Percentiles rank a stretch among this genome's conserved stretches.
phyloP scores from a whole-genome alignment of 371 early-diverging fungal genomes.

The Circinella umbellata region DNA sequence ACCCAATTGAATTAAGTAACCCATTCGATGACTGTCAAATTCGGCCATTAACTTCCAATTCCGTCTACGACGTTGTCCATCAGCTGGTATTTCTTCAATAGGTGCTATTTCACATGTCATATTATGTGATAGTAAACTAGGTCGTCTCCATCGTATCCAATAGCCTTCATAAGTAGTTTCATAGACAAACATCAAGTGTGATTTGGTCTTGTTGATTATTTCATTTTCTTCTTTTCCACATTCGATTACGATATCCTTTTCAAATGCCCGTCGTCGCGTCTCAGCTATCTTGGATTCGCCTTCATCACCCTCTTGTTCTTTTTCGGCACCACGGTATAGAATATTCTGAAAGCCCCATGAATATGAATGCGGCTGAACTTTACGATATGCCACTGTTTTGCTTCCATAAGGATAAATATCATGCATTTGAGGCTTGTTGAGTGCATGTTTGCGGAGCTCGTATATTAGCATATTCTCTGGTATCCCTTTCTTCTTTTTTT shows the following conservation, averaged over 20 bases:
- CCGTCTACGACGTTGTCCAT: constrained; percentile 10
- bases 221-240: constrained; percentile 31
- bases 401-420: constrained; percentile 40
- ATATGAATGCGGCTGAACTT: constrained; percentile 53
- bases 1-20: constrained; percentile 48
- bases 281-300: constrained; percentile 38
- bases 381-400: constrained; percentile 40
- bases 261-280: constrained; percentile 45
- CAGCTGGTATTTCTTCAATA: constrained; percentile 4
- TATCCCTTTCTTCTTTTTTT: constrained; percentile 23
- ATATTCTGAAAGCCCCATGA: constrained; percentile 59
- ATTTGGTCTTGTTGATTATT: constrained; percentile 37
- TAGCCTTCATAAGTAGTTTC: constrained; percentile 39
- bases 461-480: constrained; percentile 33
- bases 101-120: constrained; percentile 38
- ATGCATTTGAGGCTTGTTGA: constrained; percentile 39
- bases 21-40: constrained; percentile 55
- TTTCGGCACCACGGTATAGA: constrained; percentile 29
- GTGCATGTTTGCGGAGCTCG: constrained; percentile 42
- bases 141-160: constrained; percentile 44
- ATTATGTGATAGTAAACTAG: constrained; percentile 48
- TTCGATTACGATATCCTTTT: constrained; percentile 47
- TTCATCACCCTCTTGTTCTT: constrained; percentile 3
- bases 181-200: constrained; percentile 46
- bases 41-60: constrained; percentile 43